A percentile compares a stretch with the other conserved stretches of the same genome.
phyloP scores from a whole-genome alignment of 306 rosid species.

The Bauhinia variegata region DNA sequence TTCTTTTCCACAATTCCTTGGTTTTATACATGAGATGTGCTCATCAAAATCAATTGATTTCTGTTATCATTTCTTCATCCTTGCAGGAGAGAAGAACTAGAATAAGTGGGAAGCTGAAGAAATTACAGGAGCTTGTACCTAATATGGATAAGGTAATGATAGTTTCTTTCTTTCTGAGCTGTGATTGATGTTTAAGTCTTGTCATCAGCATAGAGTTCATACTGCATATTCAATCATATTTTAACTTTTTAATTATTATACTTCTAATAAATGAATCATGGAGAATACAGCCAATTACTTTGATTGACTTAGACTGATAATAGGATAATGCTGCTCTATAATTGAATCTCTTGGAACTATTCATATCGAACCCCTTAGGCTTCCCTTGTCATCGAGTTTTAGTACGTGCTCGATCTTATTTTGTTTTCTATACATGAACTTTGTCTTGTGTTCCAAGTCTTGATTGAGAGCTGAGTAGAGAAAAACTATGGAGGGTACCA shows the following conservation, averaged over 20 bases:
- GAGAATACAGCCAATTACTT: not conserved
- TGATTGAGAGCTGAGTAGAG: not conserved
- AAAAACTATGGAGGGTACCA: not conserved
- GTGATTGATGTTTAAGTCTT: not conserved
- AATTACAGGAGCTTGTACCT: conserved; percentile 73
- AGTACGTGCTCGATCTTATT: conserved; percentile 1
- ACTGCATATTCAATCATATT: not conserved
- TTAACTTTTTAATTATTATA: not conserved
- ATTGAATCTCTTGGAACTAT: not conserved
- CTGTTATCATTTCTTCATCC: not conserved
- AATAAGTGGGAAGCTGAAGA: conserved; percentile 74
- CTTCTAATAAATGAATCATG: too few relatives aligned
- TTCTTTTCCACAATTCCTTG: too few relatives aligned
- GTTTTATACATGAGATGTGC: not conserved
- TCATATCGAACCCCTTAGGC: not conserved
- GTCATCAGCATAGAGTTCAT: not conserved
- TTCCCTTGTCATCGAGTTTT: not conserved
- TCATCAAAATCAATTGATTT: not conserved
- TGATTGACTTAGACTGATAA: not conserved
- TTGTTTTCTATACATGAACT: too few relatives aligned
- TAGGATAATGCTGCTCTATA: not conserved
- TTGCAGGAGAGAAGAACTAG: conserved; percentile 71
- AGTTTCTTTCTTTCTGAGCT: not conserved
- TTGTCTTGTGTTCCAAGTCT: not conserved
- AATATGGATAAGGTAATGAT: conserved; percentile 76